A percentile compares a stretch with the other conserved stretches of the same genome.
phyloP scores from a whole-genome alignment of 331 rosid species.

The Malus hybrid region DNA sequence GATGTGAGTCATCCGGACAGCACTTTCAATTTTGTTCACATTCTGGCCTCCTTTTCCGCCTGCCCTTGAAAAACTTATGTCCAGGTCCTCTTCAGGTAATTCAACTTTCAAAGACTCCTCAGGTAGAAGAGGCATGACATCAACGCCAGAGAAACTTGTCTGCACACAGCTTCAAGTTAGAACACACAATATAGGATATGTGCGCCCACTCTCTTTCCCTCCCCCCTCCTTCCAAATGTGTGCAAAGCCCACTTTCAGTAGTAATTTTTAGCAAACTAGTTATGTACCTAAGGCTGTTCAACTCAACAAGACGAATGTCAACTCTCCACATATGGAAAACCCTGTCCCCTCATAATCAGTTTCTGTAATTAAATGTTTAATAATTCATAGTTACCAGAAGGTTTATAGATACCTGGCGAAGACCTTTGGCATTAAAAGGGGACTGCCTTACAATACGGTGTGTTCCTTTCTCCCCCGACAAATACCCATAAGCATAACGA shows the following conservation, averaged over 20 bases:
- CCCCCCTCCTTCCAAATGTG: neutral
- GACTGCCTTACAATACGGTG: slow-evolving; percentile 92
- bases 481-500: slow-evolving; percentile 91
- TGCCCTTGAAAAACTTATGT: slow-evolving; percentile 80
- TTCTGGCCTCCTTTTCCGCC: slow-evolving; percentile 99
- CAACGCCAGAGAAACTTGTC: slow-evolving; percentile 97
- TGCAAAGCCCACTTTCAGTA: neutral
- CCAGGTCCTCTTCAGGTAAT: slow-evolving; percentile 92
- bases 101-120: slow-evolving; percentile 83
- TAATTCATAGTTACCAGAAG: neutral
- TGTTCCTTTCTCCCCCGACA: slow-evolving; percentile 96
- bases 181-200: neutral
- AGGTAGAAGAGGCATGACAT: slow-evolving; percentile 93
- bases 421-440: slow-evolving; percentile 92
- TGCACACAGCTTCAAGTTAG: slow-evolving; percentile 31
- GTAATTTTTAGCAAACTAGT: neutral
- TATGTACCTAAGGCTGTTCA: neutral
- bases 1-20: slow-evolving; percentile 92
- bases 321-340: neutral
- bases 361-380: neutral
- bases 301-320: neutral
- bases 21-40: slow-evolving; percentile 95
- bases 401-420: slow-evolving; percentile 70
- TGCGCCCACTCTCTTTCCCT: neutral
- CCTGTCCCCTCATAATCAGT: neutral